Evolutionary conservation across 495 filamentous ascomycete species (phyloP).

Genomic region (Durotheca rogersii): DNA sequence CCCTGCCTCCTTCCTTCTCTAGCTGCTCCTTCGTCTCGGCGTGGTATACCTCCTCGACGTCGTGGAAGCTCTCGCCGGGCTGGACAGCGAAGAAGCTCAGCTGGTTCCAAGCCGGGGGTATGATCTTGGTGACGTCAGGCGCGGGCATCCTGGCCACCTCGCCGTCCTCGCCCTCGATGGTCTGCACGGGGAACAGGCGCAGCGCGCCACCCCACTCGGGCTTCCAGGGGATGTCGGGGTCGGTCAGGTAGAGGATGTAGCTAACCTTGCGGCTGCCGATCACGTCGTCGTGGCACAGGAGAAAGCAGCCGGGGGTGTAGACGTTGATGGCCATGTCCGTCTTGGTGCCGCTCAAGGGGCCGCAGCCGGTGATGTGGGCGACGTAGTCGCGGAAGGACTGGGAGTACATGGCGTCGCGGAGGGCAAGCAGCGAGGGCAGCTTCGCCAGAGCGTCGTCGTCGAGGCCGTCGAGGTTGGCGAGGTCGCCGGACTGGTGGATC

Average conservation of each 20-base stretch:
- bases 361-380: constrained; percentile 78
- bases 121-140: constrained; percentile 70
- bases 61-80: constrained; percentile 95
- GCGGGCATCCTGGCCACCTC: constrained; percentile 70
- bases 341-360: constrained; percentile 85
- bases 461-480: constrained; percentile 94
- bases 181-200: constrained; percentile 77
- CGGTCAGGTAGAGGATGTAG: constrained; percentile 95
- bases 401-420: constrained; percentile 93
- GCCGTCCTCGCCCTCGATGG: constrained; percentile 64
- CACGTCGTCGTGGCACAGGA: constrained; percentile 97
- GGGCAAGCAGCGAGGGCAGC: constrained; percentile 78
- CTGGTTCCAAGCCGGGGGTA: constrained; percentile 96
- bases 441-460: constrained; percentile 77
- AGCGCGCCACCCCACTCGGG: constrained; percentile 92
- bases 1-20: constrained; percentile 65
- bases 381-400: constrained; percentile 84
- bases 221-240: constrained; percentile 90
- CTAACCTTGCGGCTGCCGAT: constrained; percentile 91
- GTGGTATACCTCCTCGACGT: constrained; percentile 96
- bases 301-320: constrained; percentile 92
- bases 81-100: constrained; percentile 97
- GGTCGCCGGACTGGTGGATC: constrained; percentile 96
- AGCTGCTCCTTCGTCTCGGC: constrained; percentile 50
- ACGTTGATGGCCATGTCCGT: constrained; percentile 99